phyloP scores from a whole-genome alignment of 148 eudicot species.

The Dysphania ambrosioides region DNA sequence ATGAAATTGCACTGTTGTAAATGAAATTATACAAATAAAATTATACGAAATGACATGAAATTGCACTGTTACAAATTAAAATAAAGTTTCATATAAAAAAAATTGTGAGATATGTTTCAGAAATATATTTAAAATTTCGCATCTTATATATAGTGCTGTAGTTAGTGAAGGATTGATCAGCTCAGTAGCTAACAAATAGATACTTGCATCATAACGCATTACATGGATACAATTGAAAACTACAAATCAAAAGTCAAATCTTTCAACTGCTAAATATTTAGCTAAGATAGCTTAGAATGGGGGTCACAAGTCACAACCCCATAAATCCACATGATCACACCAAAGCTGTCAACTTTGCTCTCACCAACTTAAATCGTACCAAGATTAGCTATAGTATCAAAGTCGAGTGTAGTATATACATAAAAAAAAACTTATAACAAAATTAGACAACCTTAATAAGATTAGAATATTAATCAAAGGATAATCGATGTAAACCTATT shows the following conservation, averaged over 20 bases:
- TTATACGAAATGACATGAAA: too few relatives aligned
- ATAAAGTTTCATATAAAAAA: too few relatives aligned
- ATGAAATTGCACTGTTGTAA: too few relatives aligned
- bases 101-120: too few relatives aligned
- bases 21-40: too few relatives aligned
- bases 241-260: background rate
- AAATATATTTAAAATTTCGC: too few relatives aligned
- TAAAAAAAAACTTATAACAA: background rate
- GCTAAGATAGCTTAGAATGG: background rate
- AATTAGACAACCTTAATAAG: slow-evolving; percentile 21
- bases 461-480: slow-evolving; percentile 3
- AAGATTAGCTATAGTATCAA: background rate
- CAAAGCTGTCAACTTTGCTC: slow-evolving; percentile 12
- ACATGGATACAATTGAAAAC: slow-evolving; percentile 7
- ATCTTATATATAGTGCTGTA: too few relatives aligned
- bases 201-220: slow-evolving; percentile 8
- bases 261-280: background rate
- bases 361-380: slow-evolving; percentile 6
- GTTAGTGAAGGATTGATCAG: background rate
- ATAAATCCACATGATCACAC: slow-evolving; percentile 15
- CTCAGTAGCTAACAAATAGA: slow-evolving; percentile 1
- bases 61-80: too few relatives aligned
- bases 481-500: background rate
- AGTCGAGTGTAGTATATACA: background rate
- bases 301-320: slow-evolving; percentile 20